Percentiles rank a stretch among this genome's conserved stretches.
phyloP scores from a whole-genome alignment of 2,329 filamentous ascomycete species.

The Ophiostoma himal-ulmi region DNA sequence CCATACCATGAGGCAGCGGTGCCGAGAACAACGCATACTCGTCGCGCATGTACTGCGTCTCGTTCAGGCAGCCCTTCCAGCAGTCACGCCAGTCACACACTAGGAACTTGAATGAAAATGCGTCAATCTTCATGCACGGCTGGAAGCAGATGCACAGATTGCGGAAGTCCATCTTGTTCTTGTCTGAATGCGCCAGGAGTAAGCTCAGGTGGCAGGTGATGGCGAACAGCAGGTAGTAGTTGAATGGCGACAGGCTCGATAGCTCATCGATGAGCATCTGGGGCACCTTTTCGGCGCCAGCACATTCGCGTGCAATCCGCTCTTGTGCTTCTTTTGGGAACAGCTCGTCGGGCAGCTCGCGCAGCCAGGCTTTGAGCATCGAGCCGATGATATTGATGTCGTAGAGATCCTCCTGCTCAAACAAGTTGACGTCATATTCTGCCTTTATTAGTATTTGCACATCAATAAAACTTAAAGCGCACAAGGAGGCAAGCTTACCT shows the following conservation, averaged over 20 bases:
- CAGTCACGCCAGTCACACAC: conserved; percentile 94
- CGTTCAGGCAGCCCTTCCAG: conserved; percentile 93
- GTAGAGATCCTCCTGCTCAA: conserved; percentile 79
- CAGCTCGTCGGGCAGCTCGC: conserved; percentile 88
- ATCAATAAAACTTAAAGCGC: not conserved
- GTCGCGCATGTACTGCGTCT: conserved; percentile 69
- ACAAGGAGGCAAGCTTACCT: conserved; percentile 44
- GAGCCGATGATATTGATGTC: conserved; percentile 96
- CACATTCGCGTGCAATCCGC: conserved; percentile 71
- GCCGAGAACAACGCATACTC: conserved; percentile 58
- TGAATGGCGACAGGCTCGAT: conserved; percentile 89
- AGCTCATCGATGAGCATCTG: conserved; percentile 81
- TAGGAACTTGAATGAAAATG: conserved; percentile 89
- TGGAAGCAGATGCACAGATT: conserved; percentile 97
- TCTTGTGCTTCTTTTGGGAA: conserved; percentile 82
- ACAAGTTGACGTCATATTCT: conserved; percentile 86
- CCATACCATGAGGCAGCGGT: conserved; percentile 49
- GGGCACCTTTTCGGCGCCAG: conserved; percentile 71
- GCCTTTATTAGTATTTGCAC: conserved; percentile 25
- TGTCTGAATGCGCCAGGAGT: conserved; percentile 81
- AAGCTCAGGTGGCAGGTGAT: conserved; percentile 94
- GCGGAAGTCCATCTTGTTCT: conserved; percentile 97
- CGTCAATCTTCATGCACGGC: conserved; percentile 93
- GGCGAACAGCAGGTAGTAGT: conserved; percentile 95
- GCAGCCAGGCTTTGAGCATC: conserved; percentile 93